Evolutionary conservation across 2,329 filamentous ascomycete species (phyloP), one percentile per base, ranked within the genome.

Genomic region (Aspergillus spinulosporus): DNA sequence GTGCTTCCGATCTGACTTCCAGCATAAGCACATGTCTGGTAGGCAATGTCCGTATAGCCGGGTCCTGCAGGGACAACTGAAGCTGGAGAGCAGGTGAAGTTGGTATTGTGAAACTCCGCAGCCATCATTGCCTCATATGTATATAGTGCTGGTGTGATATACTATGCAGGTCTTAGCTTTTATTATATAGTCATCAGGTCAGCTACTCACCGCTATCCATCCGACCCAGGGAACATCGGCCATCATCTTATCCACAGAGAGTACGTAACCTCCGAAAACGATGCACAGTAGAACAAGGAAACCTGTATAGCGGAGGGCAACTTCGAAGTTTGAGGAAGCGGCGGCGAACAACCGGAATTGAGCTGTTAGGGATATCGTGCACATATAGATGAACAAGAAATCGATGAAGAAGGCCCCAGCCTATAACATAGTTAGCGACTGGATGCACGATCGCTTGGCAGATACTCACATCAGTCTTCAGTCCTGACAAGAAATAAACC

Each of bases 311-410:
- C 84, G 76, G 5, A 87, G 78, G 1, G 84, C 83, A 45, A 84
- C 83, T 62, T 87, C 83, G 48, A 87, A 84, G n/a, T 81, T 79
- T 1, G 77, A 79, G 3, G 81, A 85, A 43, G 85, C 70, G 1
- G 83, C 77, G 1, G 83, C 85, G 54, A 88, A 82, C 62, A 84
- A 79, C 5, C 85, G 79, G 68, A 86, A 88, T n/a, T 87, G 75
- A 4, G 82, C 75, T 1, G 82, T 84, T 49, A 87, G 72, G 57
- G 80, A 81, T 8, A 88, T 74, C 0, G 84, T 85, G 11, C 76
- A 82, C 11, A 76, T 74, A 64, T 84, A 84, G 52, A 85, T 78
- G 62, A 87, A 82, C 11, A 87, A 75, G 63, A 83, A 76, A 65
- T 83, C 84, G 56, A 85, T 85, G 61, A 81, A 87, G 71, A 87